Evolutionary conservation across 306 rosid genomes (phyloP), one percentile per base, ranked within the genome.

Genomic region (Fragaria nilgerrensis): DNA sequence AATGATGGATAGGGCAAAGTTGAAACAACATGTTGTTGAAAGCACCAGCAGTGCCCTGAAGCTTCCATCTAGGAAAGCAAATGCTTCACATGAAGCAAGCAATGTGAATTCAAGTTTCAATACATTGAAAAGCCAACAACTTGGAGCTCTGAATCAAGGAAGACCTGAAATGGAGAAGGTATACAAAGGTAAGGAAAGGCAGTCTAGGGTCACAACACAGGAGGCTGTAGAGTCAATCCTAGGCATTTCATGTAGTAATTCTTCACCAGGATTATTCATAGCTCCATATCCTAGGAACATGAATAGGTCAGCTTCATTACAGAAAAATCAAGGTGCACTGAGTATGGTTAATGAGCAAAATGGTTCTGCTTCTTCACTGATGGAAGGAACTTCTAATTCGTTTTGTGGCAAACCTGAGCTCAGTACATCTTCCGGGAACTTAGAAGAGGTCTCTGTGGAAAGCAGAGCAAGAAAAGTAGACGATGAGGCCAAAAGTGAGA

Each of bases 1-100:
- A 80, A 89, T 91, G 95, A 59, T 91, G 88, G 81, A 82, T 32
- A 82, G 71, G 72, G 96, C 87, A 39, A 89, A 82, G 80, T 75
- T 53, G 43, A 73, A 63, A 56, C 78, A 59, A 47, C 65, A 9
- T 27, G 56, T 44, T 78, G 79, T 23, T 32, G 82, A 52, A 59
- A 84, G 76, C 37, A 79, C 25, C 16, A 41, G 74, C 47, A 65
- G 82, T 36, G 37, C 37, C 48, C 37, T 75, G 25, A 61, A 75
- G 68, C 78, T 72, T 70, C 84, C 79, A 34, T 65, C 77, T 11
- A 68, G 77, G 52, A 73, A 76, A 43, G 78, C 75, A 70, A 77
- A 63, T 56, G 82, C 77, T n/a, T 75, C 79, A 63, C 76, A 87
- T 75, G 77, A 82, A 68, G 36, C 62, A 70, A 34, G 85, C 7